Conservation (phyloP, 2,329 filamentous ascomycete species). For the Phyllosticta citriasiana region DNA sequence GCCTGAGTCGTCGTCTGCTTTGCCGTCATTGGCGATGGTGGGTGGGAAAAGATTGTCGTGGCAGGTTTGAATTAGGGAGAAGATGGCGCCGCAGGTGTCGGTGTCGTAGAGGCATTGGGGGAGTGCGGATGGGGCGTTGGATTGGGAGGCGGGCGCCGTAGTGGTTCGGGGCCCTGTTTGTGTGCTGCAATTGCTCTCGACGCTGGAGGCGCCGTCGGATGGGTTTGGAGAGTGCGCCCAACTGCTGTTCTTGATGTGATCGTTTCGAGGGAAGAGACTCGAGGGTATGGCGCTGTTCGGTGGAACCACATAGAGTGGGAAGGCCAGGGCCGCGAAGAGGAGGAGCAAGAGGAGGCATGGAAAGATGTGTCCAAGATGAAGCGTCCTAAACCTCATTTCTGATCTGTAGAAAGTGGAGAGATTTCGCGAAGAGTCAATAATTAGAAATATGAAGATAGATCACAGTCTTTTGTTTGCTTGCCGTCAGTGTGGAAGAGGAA, state of each 20-base stretch:
- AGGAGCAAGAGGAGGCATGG: background rate
- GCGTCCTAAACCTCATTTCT: background rate
- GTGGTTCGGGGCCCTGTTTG: background rate
- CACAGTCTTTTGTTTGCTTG: background rate
- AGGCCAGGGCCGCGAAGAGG: background rate
- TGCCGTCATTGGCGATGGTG: background rate
- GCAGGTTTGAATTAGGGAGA: constrained; percentile 1
- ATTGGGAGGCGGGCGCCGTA: background rate
- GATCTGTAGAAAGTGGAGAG: background rate
- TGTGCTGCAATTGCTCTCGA: background rate
- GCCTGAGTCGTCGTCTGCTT: background rate
- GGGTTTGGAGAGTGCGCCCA: background rate
- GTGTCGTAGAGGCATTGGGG: background rate
- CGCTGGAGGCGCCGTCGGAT: no score
- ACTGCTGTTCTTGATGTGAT: background rate
- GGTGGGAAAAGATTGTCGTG: background rate
- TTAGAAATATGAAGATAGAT: no score
- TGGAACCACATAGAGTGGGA: background rate
- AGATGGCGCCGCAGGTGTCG: background rate
- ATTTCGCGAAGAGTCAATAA: no score
- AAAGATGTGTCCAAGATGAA: background rate
- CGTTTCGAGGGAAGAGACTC: background rate
- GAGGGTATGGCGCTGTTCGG: background rate
- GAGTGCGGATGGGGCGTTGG: background rate
- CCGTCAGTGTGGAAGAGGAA: background rate